Conservation (phyloP, 805 yeast species). For the Komagataella kurtzmanii region DNA sequence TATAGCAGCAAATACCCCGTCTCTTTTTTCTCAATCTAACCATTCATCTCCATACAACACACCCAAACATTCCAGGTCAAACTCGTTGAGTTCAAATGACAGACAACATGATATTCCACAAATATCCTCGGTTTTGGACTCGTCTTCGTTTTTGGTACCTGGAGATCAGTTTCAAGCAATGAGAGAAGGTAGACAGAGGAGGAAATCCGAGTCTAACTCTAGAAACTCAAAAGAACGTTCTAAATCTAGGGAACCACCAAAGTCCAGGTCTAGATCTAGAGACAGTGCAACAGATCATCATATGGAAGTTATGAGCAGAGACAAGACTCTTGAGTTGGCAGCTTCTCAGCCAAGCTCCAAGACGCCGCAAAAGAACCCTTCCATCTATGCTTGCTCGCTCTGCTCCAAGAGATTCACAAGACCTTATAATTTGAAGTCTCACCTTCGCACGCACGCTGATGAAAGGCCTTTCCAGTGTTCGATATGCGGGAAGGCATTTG, state of each 20-base stretch:
- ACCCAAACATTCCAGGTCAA: constrained; percentile 19
- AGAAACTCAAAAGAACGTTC: constrained; percentile 2
- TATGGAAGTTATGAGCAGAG: constrained; percentile 21
- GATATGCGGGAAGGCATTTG: constrained; percentile 71
- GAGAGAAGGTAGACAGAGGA: constrained; percentile 26
- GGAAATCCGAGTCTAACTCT: constrained; percentile 10
- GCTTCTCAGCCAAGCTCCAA: constrained; percentile 38
- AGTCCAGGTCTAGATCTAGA: constrained; percentile 21
- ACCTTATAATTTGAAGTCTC: constrained; percentile 87
- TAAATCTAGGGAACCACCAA: constrained; percentile 9
- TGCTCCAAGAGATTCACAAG: constrained; percentile 85
- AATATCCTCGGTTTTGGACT: constrained; percentile 19
- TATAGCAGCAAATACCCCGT: constrained; percentile 34
- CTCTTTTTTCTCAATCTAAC: constrained; percentile 38
- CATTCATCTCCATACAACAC: constrained; percentile 20
- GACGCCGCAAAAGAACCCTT: constrained; percentile 58
- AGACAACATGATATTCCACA: constrained; percentile 5
- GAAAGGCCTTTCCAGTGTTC: constrained; percentile 68
- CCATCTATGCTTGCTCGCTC: constrained; percentile 62
- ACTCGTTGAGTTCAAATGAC: constrained; percentile 8
- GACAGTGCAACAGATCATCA: constrained; percentile 12
- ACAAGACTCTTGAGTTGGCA: constrained; percentile 55
- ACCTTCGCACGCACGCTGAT: constrained; percentile 79
- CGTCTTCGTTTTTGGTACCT: constrained; percentile 14
- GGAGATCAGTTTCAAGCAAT: constrained; percentile 16